Evolutionary conservation across 208 protist genomes (phyloP), one percentile per base, ranked within the genome.

Genomic region (Wallacemonas collosoma): DNA sequence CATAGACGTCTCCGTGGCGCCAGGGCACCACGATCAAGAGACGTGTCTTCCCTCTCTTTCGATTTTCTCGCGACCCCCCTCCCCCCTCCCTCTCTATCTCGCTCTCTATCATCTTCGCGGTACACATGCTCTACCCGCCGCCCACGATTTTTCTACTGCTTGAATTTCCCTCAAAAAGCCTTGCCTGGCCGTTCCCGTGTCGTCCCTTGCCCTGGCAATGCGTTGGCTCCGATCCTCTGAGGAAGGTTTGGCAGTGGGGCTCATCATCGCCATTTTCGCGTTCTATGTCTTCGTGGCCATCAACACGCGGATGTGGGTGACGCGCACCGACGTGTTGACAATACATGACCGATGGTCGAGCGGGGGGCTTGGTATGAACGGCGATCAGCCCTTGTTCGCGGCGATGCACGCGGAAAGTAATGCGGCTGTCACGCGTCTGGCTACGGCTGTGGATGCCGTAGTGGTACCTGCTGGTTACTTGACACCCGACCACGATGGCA

Each of bases 381-480:
- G 60, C 36, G 60, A 45, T 3, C 11, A 44, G 7, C 15, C 43
- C 3, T 47, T 65, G 12, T 65, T 65, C 40, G 38, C 60, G 6
- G 60, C 60, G n/a, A 36, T 38, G 38, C 41, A n/a, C 43, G 12
- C 60, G 6, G 43, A 65, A n/a, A 69, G 64, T 11, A 44, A 11
- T n/a, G 14, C 0, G 14, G 58, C 36, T 36, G n/a, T n/a, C 62
- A 0, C 47, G 4, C 7, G 3, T 6, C 43, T 69, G 17, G 26
- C 64, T 43, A 36, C 75, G 7, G 64, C 75, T 9, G 70, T 79
- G 53, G 79, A 77, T 0, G 73, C 79, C 1, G 80, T 89, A 39
- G 71, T 89, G 6, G 75, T 84, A 45, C 73, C 76, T 36, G 70
- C 76, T 6, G 64, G 66, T n/a, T 73, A 72, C 57, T 69, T 84